Evolutionary conservation across 1,139 yeast genomes (phyloP).

Genomic region (Pichia sp.): DNA sequence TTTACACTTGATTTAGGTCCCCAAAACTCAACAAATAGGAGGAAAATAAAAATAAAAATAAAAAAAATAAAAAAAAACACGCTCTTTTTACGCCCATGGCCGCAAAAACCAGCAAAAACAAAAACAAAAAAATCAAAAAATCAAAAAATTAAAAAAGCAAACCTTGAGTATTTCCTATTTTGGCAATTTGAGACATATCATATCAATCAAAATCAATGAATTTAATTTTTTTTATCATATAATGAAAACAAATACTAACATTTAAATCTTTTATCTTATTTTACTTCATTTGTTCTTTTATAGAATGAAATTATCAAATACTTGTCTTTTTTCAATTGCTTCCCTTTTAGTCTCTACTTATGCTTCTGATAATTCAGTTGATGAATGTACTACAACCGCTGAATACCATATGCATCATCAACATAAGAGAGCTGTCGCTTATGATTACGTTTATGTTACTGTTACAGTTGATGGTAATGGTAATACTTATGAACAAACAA

Average conservation of each 20-base stretch:
- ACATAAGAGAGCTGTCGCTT: constrained; percentile 73
- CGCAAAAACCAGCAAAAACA: no score
- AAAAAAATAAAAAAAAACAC: no score
- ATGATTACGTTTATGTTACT: constrained; percentile 75
- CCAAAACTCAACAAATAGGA: no score
- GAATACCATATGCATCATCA: constrained; percentile 55
- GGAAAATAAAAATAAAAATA: no score
- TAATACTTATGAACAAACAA: constrained; percentile 31
- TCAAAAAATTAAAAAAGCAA: neutral
- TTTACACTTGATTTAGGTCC: no score
- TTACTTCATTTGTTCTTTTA: neutral
- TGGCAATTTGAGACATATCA: neutral
- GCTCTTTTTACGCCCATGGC: no score
- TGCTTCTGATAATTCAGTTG: constrained; percentile 18
- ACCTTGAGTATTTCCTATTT: neutral
- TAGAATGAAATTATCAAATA: constrained; percentile 35
- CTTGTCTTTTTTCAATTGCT: constrained; percentile 11
- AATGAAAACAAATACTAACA: constrained; percentile 6
- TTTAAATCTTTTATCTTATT: neutral
- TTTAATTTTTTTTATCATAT: no score
- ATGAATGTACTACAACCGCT: constrained; percentile 35
- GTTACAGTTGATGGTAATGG: constrained; percentile 70
- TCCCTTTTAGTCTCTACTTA: constrained; percentile 20
- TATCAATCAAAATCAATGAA: neutral
- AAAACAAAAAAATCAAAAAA: neutral